Base-by-base conservation (phyloP, 129 eudicot species). In the Rutidosis leptorrhynchoides region DNA sequence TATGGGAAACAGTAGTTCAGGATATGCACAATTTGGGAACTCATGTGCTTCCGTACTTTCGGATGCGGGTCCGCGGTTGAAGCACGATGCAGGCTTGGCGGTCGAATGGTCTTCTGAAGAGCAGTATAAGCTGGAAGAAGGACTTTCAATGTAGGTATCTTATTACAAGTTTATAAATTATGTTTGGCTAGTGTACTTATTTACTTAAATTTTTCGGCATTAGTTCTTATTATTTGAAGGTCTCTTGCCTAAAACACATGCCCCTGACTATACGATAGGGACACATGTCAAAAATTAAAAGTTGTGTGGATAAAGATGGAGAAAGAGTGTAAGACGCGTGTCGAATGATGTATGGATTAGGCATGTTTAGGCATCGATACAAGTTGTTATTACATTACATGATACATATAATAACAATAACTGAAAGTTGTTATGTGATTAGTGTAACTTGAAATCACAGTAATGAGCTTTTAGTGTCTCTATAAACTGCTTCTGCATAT, bases 101-200 rank as follows among this genome's bases (percentile, higher is more conserved):
- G 96, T 78, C 1, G 94, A 91, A 83, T 91, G 97, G 97, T 79
- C 96, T 33, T 83, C 69, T 51, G 88, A 85, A 55, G 97, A 91
- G 62, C 96, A 91, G 79, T 79, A 71, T 83, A 84, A 73, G 72
- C 73, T 91, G 83, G 88, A 91, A 64, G 90, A 91, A 82, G 97
- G 96, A 61, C 86, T 87, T 77, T 60, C 72, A 63, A 91, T 79
- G 97, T 87, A 78, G 74, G 94, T 91, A 71, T 69, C 33, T 62
- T 74, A 32, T 70, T 83, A 73, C 67, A 46, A 25, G 54, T 73
- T 52, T 65, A 28, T 57, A 20, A 45, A 46, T 14, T 45, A 49
- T 67, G 58, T 12, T 12, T 42, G 49, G 21, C 7, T 26, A 21
- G 23, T 46, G 20, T 28, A 7, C 64, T 43, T 66, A 54, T 32